Percentiles rank a stretch among this genome's conserved stretches.
These are phyloP conservation scores for Quercus lobata DNA, from an alignment of 331 rosid species.

Conservation along the genomic window DNA sequence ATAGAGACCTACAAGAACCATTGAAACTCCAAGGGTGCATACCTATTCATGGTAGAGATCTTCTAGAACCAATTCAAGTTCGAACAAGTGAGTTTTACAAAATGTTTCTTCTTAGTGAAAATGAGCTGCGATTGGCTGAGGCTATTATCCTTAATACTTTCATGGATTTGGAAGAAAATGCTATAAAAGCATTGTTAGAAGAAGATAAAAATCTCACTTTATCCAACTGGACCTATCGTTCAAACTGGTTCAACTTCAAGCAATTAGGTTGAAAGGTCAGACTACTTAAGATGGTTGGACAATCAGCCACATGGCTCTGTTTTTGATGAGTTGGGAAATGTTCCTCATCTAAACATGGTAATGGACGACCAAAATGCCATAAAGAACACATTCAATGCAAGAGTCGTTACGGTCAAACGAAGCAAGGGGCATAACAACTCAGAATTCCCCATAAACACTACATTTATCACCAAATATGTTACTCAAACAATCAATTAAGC, in stretches of 20 bases:
- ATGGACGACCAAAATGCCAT: no score
- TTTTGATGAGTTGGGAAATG: no score
- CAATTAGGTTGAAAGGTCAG: not conserved
- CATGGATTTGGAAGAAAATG: constrained; percentile 23
- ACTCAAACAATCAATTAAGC: no score
- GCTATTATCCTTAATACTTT: constrained; percentile 32
- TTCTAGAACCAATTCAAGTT: constrained; percentile 7
- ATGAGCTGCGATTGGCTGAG: constrained; percentile 1
- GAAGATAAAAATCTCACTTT: constrained; percentile 7
- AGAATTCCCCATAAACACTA: no score
- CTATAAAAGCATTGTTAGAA: constrained; percentile 14
- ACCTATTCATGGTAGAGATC: constrained; percentile 5
- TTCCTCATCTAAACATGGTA: no score
- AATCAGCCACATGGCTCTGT: constrained; percentile 19
- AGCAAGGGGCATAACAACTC: no score
- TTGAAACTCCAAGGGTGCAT: constrained; percentile 32
- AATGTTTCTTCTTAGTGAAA: constrained; percentile 5
- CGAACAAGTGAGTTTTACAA: constrained; percentile 4
- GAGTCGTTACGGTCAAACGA: no score
- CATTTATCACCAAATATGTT: no score
- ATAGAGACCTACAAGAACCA: constrained; percentile 4
- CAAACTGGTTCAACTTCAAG: constrained; percentile 10
- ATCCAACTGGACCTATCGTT: constrained; percentile 33
- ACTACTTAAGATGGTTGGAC: constrained; percentile 32
- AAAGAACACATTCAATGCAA: no score